Conservation (phyloP, 2,329 filamentous ascomycete species). For the Calonectria honghensis region DNA sequence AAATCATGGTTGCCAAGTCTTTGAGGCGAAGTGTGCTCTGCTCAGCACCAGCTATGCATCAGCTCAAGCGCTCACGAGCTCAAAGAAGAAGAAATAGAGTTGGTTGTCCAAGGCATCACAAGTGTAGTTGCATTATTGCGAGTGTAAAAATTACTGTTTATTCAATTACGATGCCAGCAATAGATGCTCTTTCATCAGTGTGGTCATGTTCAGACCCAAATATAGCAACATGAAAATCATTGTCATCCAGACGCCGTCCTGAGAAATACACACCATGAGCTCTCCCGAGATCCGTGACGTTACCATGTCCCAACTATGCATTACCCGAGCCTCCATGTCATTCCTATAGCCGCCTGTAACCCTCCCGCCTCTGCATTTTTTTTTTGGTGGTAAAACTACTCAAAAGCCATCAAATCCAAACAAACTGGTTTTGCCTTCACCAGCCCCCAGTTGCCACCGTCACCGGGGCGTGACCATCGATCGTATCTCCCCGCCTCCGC, state of each 20-base stretch:
- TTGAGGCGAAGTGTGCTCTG: not conserved
- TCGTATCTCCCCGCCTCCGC: conserved; percentile 59
- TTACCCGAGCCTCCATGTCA: conserved; percentile 25
- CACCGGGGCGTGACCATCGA: conserved; percentile 59
- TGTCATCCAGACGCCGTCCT: conserved; percentile 32
- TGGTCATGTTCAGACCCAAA: conserved; percentile 32
- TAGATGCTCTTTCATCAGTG: conserved; percentile 28
- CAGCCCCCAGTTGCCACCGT: conserved; percentile 57
- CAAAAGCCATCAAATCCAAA: conserved; percentile 18
- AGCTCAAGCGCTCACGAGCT: not conserved
- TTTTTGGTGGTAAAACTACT: conserved; percentile 15
- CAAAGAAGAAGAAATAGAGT: not conserved
- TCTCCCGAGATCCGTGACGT: conserved; percentile 33
- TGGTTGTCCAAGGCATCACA: not conserved
- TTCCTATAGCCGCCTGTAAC: conserved; percentile 4
- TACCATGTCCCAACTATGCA: conserved; percentile 30
- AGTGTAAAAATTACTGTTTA: conserved; percentile 26
- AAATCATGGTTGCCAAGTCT: not conserved
- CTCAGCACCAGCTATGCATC: not conserved
- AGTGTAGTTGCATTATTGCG: not conserved
- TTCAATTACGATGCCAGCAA: conserved; percentile 18
- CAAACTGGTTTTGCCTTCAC: conserved; percentile 45
- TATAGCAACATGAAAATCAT: conserved; percentile 28
- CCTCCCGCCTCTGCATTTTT: conserved; percentile 5
- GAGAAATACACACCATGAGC: conserved; percentile 33